These are phyloP conservation scores for Fusarium sp. DNA, from an alignment of 2,329 filamentous ascomycete species.

Conservation along the genomic window DNA sequence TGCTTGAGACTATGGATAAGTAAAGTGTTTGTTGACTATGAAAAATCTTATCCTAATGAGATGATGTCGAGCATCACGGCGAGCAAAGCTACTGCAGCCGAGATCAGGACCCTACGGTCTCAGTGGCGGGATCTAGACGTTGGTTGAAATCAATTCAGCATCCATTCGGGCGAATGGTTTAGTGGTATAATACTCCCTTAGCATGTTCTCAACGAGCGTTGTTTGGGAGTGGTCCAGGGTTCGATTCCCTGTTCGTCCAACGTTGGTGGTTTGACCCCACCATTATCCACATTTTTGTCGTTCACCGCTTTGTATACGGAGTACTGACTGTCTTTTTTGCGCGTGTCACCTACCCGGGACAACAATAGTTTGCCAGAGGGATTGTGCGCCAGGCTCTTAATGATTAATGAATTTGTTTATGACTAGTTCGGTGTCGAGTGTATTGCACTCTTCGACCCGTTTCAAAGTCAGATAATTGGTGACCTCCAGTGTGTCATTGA, in stretches of 20 bases:
- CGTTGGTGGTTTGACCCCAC: constrained; percentile 19
- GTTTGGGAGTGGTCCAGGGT: constrained; percentile 36
- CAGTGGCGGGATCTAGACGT: rapidly evolving
- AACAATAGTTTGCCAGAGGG: rapidly evolving
- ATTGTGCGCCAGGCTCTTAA: rapidly evolving
- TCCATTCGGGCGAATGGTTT: constrained; percentile 35
- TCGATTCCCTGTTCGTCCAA: constrained; percentile 39
- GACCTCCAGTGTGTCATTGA: not conserved
- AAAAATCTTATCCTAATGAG: too few relatives aligned
- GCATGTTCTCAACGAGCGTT: not conserved
- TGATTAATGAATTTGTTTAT: rapidly evolving
- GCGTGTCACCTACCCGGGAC: not conserved
- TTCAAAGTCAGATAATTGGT: too few relatives aligned
- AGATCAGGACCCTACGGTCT: rapidly evolving
- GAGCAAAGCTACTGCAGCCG: too few relatives aligned
- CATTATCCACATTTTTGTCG: constrained; percentile 19
- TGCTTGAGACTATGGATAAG: rapidly evolving
- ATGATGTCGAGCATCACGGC: not conserved
- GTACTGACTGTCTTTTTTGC: not conserved
- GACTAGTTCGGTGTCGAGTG: rapidly evolving
- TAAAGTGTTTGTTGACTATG: not conserved
- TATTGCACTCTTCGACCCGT: rapidly evolving
- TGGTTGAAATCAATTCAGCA: rapidly evolving
- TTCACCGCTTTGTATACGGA: too few relatives aligned
- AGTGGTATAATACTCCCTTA: constrained; percentile 41